phyloP scores from a whole-genome alignment of 2,329 filamentous ascomycete species.

The Hymenoscyphus infarciens region DNA sequence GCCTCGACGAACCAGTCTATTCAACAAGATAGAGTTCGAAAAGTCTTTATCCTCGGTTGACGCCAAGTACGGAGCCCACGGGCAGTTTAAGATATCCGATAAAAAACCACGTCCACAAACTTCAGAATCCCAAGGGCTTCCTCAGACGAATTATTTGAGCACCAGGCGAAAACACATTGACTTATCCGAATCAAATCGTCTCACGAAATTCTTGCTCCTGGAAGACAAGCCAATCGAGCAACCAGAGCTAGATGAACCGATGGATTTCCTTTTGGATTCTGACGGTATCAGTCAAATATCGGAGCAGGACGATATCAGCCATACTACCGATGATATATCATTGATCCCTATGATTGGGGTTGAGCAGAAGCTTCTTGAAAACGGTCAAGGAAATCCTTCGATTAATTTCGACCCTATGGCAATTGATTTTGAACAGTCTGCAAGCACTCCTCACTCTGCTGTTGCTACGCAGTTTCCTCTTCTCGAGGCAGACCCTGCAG shows the following conservation, averaged over 20 bases:
- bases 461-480: slow-evolving; percentile 28
- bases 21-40: slow-evolving; percentile 33
- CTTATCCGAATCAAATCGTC: slow-evolving; percentile 19
- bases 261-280: slow-evolving; percentile 26
- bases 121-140: slow-evolving; percentile 19
- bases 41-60: slow-evolving; percentile 30
- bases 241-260: slow-evolving; percentile 17
- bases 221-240: slow-evolving; percentile 28
- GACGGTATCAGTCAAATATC: slow-evolving; percentile 47
- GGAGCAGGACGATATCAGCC: slow-evolving; percentile 53
- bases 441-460: slow-evolving; percentile 28
- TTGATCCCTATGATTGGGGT: slow-evolving; percentile 46
- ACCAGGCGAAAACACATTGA: slow-evolving; percentile 21
- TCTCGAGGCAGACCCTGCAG: slow-evolving; percentile 34
- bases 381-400: slow-evolving; percentile 29
- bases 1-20: slow-evolving; percentile 27
- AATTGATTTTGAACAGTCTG: slow-evolving; percentile 30
- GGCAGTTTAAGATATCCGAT: slow-evolving; percentile 29
- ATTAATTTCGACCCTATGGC: slow-evolving; percentile 31
- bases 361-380: slow-evolving; percentile 33
- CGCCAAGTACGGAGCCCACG: slow-evolving; percentile 33
- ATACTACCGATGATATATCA: slow-evolving; percentile 46
- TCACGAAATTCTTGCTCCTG: slow-evolving; percentile 44
- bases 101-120: slow-evolving; percentile 12
- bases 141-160: slow-evolving; percentile 30